phyloP scores from a whole-genome alignment of 2,329 filamentous ascomycete genomes.

The Pseudogymnoascus sp. region DNA sequence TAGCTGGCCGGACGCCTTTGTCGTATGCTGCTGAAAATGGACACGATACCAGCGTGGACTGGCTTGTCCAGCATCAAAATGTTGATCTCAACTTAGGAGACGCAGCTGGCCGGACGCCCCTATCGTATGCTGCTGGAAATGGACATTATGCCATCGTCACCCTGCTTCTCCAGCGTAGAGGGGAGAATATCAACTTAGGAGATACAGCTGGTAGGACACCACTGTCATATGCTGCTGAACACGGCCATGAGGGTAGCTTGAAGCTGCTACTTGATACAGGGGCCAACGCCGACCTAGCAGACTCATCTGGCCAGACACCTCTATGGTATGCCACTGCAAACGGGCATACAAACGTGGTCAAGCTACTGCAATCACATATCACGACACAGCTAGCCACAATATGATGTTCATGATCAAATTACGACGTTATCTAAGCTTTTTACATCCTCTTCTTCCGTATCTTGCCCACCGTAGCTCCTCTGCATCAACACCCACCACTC shows the following conservation, averaged over 20 bases:
- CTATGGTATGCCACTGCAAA: neutral
- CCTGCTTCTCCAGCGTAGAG: neutral
- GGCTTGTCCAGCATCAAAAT: neutral
- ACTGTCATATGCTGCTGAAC: neutral
- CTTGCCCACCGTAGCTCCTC: neutral
- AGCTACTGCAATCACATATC: neutral
- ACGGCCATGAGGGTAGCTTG: neutral
- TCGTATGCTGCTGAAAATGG: neutral
- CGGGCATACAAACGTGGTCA: neutral
- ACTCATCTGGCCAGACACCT: slow-evolving; percentile 27
- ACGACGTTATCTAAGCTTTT: too few species aligned
- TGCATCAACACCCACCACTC: neutral
- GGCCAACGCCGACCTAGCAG: neutral
- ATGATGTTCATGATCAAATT: neutral
- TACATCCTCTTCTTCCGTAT: too few species aligned
- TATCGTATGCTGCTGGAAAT: neutral
- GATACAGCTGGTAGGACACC: slow-evolving; percentile 26
- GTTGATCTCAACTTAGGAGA: neutral
- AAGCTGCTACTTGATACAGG: neutral
- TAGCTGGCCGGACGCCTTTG: slow-evolving; percentile 27
- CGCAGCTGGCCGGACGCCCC: neutral
- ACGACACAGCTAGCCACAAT: neutral
- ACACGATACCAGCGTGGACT: neutral
- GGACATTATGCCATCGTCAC: neutral
- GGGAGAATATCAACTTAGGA: too few species aligned